These are phyloP conservation scores for Ogataea paraovalis DNA, from an alignment of 805 yeast species.

Conservation along the genomic window DNA sequence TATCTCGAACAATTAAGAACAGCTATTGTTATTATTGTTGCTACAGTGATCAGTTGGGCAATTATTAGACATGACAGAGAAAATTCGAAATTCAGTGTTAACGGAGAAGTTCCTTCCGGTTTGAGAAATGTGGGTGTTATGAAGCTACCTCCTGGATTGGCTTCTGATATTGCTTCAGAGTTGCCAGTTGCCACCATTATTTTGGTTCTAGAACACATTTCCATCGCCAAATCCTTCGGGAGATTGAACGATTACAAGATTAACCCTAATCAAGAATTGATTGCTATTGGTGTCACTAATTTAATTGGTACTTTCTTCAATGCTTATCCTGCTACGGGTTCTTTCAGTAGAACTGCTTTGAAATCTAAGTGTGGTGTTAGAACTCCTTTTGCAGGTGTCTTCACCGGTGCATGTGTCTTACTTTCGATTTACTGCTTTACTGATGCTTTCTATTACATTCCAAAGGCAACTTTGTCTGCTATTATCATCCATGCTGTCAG, in stretches of 20 bases:
- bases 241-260: slow-evolving; percentile 87
- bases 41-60: slow-evolving; percentile 81
- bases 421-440: slow-evolving; percentile 84
- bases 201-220: slow-evolving; percentile 84
- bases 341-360: slow-evolving; percentile 90
- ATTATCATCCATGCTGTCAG: slow-evolving; percentile 91
- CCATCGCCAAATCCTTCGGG: slow-evolving; percentile 91
- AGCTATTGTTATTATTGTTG: slow-evolving; percentile 75
- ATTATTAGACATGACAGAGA: slow-evolving; percentile 45
- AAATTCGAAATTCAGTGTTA: slow-evolving; percentile 47
- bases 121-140: slow-evolving; percentile 72
- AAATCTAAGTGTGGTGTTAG: slow-evolving; percentile 94
- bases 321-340: slow-evolving; percentile 95
- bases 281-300: slow-evolving; percentile 91
- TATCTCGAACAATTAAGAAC: slow-evolving; percentile 73
- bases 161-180: slow-evolving; percentile 62
- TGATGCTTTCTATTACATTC: slow-evolving; percentile 79
- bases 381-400: slow-evolving; percentile 89
- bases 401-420: slow-evolving; percentile 84
- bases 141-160: slow-evolving; percentile 56
- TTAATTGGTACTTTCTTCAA: slow-evolving; percentile 86
- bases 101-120: slow-evolving; percentile 83
- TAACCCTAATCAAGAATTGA: slow-evolving; percentile 87
- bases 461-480: slow-evolving; percentile 83
- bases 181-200: slow-evolving; percentile 84